phyloP scores from a whole-genome alignment of 2,329 filamentous ascomycete genomes.

The Xylaria sp. region DNA sequence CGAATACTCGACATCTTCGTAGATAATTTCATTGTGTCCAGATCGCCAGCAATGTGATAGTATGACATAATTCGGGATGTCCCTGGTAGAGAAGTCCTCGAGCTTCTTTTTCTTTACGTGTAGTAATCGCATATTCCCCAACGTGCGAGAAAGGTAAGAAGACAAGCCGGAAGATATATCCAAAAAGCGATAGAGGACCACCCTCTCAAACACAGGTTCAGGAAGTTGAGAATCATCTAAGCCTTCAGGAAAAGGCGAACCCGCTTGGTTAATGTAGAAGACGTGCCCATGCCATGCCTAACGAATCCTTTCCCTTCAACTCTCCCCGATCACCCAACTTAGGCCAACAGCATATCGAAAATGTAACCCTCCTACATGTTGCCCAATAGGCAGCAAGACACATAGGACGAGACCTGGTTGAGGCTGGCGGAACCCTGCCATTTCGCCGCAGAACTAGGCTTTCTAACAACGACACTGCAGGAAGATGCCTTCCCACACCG shows the following conservation, averaged over 20 bases:
- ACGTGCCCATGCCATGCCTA: not conserved
- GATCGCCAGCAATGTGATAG: conserved; percentile 25
- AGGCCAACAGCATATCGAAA: not conserved
- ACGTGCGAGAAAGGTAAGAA: too few relatives aligned
- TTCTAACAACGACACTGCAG: not conserved
- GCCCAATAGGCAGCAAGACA: not conserved
- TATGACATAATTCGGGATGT: conserved; percentile 18
- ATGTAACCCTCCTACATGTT: not conserved
- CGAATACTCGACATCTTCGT: conserved; percentile 13
- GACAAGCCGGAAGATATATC: not conserved
- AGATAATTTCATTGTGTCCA: conserved; percentile 12
- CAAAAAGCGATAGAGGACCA: not conserved
- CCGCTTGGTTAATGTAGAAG: not conserved
- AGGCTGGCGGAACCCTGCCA: not conserved
- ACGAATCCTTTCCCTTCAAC: not conserved
- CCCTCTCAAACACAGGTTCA: not conserved
- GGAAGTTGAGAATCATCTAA: not conserved
- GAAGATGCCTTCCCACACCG: not conserved
- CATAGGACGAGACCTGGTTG: not conserved
- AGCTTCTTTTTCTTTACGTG: conserved; percentile 7
- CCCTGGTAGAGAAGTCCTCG: not conserved
- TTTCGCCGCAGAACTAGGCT: not conserved
- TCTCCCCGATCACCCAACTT: not conserved
- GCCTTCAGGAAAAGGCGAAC: not conserved
- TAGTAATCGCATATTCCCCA: conserved; percentile 16